Conservation (phyloP, 345 rosid species). For the Eutrema japonicum region DNA sequence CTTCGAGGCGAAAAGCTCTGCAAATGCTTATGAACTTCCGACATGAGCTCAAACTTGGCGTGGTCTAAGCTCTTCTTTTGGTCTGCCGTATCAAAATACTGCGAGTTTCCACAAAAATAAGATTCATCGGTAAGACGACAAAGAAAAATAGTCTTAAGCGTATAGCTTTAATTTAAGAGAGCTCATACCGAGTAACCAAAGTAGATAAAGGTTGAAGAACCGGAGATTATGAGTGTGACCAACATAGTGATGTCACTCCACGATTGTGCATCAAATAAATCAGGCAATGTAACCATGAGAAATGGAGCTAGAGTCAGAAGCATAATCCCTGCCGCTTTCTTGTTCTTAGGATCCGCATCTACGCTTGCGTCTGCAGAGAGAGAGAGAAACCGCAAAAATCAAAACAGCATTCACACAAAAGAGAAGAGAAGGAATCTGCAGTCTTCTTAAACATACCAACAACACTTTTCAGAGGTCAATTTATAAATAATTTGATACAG, state of each 20-base stretch:
- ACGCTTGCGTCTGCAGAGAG: conserved; percentile 39
- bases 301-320: conserved; percentile 41
- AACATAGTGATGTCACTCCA: conserved; percentile 35
- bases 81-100: conserved; percentile 44
- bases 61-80: conserved; percentile 45
- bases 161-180: not conserved
- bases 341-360: conserved; percentile 46
- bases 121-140: not conserved
- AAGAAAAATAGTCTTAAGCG: not conserved
- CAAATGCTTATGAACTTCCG: conserved; percentile 46
- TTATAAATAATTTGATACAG: too few relatives aligned
- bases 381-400: conserved; percentile 11
- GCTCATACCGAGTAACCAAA: conserved; percentile 45
- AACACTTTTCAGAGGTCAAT: conserved; percentile 23
- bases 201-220: conserved; percentile 41
- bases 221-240: conserved; percentile 37
- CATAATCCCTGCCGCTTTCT: conserved; percentile 46
- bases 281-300: conserved; percentile 44
- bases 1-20: conserved; percentile 42
- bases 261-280: conserved; percentile 35
- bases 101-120: not conserved
- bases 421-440: not conserved
- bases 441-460: conserved; percentile 34
- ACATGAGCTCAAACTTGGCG: conserved; percentile 48
- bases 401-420: conserved; percentile 6